Conservation (phyloP, 1,284 basidiomycete genomes). For the Coniferiporia weirii region DNA sequence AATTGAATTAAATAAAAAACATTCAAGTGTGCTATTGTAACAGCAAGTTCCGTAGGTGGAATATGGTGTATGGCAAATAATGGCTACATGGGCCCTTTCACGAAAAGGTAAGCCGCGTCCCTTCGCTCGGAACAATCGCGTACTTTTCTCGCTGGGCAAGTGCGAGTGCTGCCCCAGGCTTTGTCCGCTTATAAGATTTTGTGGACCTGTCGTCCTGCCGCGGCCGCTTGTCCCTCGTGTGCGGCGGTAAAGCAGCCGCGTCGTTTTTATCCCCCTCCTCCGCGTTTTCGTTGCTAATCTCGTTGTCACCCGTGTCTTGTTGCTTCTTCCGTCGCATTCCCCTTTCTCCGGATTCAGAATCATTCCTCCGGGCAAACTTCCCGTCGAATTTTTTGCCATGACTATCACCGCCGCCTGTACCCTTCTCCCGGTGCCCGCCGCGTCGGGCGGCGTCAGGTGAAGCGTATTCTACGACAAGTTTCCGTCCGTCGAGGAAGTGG, state of each 20-base stretch:
- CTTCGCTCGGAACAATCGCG: constrained; percentile 75
- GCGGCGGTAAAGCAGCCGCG: not conserved
- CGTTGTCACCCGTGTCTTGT: constrained; percentile 11
- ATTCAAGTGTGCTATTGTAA: no score
- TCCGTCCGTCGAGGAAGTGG: constrained; percentile 77
- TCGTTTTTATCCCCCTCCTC: not conserved
- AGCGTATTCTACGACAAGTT: constrained; percentile 86
- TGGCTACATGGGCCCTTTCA: constrained; percentile 5
- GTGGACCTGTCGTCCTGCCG: constrained; percentile 23
- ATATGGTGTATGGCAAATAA: no score
- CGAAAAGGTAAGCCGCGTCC: constrained; percentile 79
- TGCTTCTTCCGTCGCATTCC: constrained; percentile 25
- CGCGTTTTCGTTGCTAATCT: not conserved
- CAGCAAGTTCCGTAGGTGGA: no score
- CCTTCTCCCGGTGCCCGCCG: constrained; percentile 38
- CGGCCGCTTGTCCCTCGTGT: constrained; percentile 18
- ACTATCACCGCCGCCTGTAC: constrained; percentile 18
- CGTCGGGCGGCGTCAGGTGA: constrained; percentile 80
- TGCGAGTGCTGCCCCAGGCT: constrained; percentile 88
- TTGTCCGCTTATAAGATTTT: constrained; percentile 45
- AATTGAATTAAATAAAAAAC: constrained; percentile 6
- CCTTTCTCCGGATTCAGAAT: constrained; percentile 24
- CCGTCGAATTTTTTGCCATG: constrained; percentile 15
- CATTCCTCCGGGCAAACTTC: constrained; percentile 13
- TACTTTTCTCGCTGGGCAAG: constrained; percentile 82